A percentile compares a stretch with the other conserved stretches of the same genome.
phyloP scores from a whole-genome alignment of 805 yeast genomes.

The Cyberlindnera maritima region DNA sequence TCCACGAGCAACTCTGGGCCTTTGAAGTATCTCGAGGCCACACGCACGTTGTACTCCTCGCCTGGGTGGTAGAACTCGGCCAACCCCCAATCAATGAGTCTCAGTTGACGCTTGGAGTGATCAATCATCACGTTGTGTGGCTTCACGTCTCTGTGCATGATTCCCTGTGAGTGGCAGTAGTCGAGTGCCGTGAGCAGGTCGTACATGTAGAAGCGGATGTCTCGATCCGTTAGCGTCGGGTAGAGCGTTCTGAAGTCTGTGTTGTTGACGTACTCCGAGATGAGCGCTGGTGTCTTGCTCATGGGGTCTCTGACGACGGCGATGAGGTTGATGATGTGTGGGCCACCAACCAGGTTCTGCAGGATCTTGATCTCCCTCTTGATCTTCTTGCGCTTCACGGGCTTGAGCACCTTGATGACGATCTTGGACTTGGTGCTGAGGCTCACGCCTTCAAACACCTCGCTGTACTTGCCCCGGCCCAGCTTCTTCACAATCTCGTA shows the following conservation, averaged over 20 bases:
- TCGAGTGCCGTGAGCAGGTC: conserved; percentile 82
- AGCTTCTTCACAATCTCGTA: conserved; percentile 82
- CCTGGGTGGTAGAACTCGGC: conserved; percentile 93
- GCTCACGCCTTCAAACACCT: conserved; percentile 84
- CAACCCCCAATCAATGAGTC: conserved; percentile 92
- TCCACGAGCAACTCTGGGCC: conserved; percentile 90
- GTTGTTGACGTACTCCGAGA: conserved; percentile 82
- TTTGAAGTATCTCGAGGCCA: conserved; percentile 87
- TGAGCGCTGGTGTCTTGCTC: conserved; percentile 82
- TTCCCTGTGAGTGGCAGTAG: conserved; percentile 89
- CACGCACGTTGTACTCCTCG: conserved; percentile 86
- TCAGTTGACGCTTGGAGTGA: conserved; percentile 56
- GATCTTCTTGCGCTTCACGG: conserved; percentile 90
- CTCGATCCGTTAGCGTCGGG: conserved; percentile 72
- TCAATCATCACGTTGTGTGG: conserved; percentile 95
- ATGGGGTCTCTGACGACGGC: conserved; percentile 88
- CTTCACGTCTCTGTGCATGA: conserved; percentile 92
- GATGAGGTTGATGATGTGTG: conserved; percentile 69
- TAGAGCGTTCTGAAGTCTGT: conserved; percentile 84
- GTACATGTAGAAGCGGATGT: conserved; percentile 79
- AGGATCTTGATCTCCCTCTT: conserved; percentile 86
- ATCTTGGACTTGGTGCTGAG: conserved; percentile 58
- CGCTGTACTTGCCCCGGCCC: conserved; percentile 93
- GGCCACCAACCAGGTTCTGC: conserved; percentile 81
- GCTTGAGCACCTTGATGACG: conserved; percentile 89